Evolutionary conservation across 2,329 filamentous ascomycete species (phyloP).

Genomic region (Diaporthe capsici): DNA sequence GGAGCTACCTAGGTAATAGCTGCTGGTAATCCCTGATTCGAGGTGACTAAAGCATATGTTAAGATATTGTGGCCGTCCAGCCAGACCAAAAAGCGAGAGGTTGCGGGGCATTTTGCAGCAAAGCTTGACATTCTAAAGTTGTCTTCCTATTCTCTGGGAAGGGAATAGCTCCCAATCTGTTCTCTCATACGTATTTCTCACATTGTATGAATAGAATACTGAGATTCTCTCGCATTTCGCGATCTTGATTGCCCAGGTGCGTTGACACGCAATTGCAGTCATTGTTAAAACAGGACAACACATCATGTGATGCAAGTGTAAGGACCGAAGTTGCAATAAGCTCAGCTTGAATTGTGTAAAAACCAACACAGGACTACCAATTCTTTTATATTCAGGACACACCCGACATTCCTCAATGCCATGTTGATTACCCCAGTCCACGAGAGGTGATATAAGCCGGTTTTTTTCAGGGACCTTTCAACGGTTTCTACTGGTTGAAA

Average conservation of each 20-base stretch:
- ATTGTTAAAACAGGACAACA: not conserved
- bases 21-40: not conserved
- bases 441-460: not conserved
- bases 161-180: no score
- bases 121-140: no score
- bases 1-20: not conserved
- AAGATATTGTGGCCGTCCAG: no score
- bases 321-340: not conserved
- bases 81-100: no score
- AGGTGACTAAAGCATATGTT: no score
- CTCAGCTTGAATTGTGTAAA: not conserved
- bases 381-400: fast-evolving
- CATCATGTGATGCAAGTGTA: not conserved
- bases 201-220: no score
- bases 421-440: not conserved
- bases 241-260: not conserved
- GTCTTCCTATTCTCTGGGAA: no score
- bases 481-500: not conserved
- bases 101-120: no score
- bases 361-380: not conserved
- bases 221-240: no score
- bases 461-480: not conserved
- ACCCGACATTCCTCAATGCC: not conserved
- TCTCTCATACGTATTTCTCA: not conserved
- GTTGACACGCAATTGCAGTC: not conserved